These are phyloP conservation scores for Boletellus dicymbophilus DNA, from an alignment of 1,284 basidiomycete species.

Conservation along the genomic window DNA sequence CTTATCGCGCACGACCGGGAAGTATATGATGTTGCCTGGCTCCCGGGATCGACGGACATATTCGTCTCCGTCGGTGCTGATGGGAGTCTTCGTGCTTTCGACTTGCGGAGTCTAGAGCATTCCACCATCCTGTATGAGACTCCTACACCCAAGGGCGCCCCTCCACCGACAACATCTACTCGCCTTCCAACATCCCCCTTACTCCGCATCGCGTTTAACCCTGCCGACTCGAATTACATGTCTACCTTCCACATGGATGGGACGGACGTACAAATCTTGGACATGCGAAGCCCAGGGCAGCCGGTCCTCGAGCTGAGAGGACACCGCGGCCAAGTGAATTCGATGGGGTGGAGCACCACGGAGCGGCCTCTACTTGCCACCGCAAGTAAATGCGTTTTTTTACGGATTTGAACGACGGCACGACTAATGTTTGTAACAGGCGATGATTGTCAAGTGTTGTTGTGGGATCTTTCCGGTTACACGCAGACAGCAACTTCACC, in stretches of 20 bases:
- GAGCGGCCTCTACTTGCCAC: slow-evolving; percentile 84
- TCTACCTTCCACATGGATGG: slow-evolving; percentile 94
- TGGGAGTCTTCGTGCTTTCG: slow-evolving; percentile 95
- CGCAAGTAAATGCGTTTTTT: slow-evolving; percentile 56
- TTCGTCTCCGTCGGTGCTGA: slow-evolving; percentile 99
- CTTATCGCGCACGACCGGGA: slow-evolving; percentile 98
- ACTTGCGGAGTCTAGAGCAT: slow-evolving; percentile 94
- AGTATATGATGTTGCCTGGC: slow-evolving; percentile 97
- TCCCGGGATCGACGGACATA: slow-evolving; percentile 97
- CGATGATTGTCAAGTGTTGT: slow-evolving; percentile 88
- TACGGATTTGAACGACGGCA: neutral
- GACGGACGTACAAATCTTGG: slow-evolving; percentile 83
- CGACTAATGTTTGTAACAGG: slow-evolving; percentile 45
- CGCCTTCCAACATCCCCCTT: slow-evolving; percentile 81
- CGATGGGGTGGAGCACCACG: slow-evolving; percentile 85
- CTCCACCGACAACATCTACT: slow-evolving; percentile 56
- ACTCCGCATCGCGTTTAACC: slow-evolving; percentile 85
- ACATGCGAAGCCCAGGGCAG: slow-evolving; percentile 92
- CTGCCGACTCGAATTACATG: slow-evolving; percentile 87
- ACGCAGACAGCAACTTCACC: slow-evolving; percentile 63
- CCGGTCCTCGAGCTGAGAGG: slow-evolving; percentile 89
- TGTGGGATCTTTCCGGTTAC: slow-evolving; percentile 82
- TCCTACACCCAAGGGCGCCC: slow-evolving; percentile 70
- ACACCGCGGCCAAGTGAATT: slow-evolving; percentile 78
- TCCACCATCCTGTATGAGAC: slow-evolving; percentile 99